Conservation (phyloP, 2,329 filamentous ascomycete species). For the Colletotrichum costaricense region DNA sequence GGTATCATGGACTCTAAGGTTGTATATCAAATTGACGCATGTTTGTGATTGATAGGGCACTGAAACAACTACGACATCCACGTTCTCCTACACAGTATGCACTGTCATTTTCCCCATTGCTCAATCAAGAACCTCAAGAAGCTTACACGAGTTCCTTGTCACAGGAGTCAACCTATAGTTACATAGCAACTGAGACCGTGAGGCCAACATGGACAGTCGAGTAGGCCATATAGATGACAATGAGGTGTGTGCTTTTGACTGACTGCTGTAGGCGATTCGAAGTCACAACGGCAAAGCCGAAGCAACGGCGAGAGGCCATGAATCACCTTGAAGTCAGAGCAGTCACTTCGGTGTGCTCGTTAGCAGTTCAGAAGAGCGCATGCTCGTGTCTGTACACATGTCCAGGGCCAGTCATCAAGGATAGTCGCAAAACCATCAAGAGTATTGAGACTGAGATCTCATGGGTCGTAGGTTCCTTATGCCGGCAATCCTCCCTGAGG, state of each 20-base stretch:
- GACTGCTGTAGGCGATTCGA: background rate
- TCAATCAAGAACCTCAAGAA: background rate
- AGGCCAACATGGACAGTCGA: background rate
- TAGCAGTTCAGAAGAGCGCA: background rate
- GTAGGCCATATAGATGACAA: background rate
- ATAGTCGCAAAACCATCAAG: slow-evolving; percentile 1
- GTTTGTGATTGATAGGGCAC: background rate
- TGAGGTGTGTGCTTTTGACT: background rate
- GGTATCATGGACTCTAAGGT: background rate
- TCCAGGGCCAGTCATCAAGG: background rate
- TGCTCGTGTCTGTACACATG: slow-evolving; percentile 9
- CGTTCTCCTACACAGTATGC: background rate
- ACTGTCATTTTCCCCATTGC: background rate
- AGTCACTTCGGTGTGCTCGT: background rate
- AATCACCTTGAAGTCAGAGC: background rate
- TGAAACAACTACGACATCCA: background rate
- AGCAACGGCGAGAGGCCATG: background rate
- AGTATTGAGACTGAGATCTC: background rate
- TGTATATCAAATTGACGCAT: background rate
- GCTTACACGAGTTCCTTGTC: no score
- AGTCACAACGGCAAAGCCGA: background rate
- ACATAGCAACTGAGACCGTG: background rate
- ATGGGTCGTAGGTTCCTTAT: background rate
- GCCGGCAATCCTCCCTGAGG: no score
- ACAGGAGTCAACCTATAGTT: background rate